A percentile compares a stretch with the other conserved stretches of the same genome.
phyloP scores from a whole-genome alignment of 2,329 filamentous ascomycete species.

The Trichoderma semiorbis region DNA sequence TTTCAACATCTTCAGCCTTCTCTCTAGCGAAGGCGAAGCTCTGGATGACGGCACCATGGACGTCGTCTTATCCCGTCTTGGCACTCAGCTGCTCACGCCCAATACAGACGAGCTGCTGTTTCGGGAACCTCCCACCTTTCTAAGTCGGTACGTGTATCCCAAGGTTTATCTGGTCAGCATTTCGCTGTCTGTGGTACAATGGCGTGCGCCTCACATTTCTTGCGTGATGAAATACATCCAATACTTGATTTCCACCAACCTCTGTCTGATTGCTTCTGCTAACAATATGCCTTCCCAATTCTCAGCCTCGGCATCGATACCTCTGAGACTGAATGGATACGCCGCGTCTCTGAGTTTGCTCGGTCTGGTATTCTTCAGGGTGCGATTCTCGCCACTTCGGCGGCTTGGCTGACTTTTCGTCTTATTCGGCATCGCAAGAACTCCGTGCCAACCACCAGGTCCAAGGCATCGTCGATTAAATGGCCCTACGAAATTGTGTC shows the following conservation, averaged over 20 bases:
- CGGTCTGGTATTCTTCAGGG: slow-evolving; percentile 41
- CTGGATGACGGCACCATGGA: slow-evolving; percentile 26
- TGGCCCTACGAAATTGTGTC: slow-evolving; percentile 43
- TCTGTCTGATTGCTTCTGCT: background rate
- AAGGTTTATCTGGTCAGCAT: background rate
- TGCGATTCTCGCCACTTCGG: slow-evolving; percentile 36
- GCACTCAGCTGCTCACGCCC: slow-evolving; percentile 31
- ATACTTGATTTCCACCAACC: background rate
- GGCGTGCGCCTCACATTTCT: background rate
- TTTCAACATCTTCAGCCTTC: background rate
- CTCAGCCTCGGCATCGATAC: slow-evolving; percentile 14
- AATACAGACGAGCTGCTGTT: slow-evolving; percentile 21
- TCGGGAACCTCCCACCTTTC: slow-evolving; percentile 13
- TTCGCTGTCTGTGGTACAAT: background rate
- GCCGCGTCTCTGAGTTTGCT: slow-evolving; percentile 36
- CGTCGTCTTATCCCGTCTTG: slow-evolving; percentile 32
- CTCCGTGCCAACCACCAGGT: slow-evolving; percentile 24
- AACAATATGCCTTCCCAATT: slow-evolving; percentile 8
- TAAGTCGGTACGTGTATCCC: slow-evolving; percentile 22
- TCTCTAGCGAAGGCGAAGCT: slow-evolving; percentile 2
- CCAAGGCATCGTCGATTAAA: slow-evolving; percentile 38
- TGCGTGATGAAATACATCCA: background rate
- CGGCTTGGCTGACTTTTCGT: slow-evolving; percentile 34
- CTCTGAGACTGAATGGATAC: slow-evolving; percentile 35
- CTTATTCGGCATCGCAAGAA: slow-evolving; percentile 33